Conservation (phyloP, 495 filamentous ascomycete genomes). For the Cercophora scortea region DNA sequence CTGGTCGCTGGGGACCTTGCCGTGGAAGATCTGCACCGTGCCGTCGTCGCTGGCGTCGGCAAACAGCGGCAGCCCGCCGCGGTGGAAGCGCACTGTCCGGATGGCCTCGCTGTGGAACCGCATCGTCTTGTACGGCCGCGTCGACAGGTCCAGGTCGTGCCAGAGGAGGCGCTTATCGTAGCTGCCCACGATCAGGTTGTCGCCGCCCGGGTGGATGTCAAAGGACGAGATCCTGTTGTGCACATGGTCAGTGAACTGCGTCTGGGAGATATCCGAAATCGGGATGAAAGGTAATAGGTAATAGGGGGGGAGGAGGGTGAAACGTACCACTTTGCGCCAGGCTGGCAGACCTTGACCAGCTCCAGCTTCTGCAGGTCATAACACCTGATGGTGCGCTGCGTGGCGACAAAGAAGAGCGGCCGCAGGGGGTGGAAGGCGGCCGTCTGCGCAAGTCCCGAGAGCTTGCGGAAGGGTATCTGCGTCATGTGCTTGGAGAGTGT, state of each 20-base stretch:
- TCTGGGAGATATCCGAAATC: too few species aligned
- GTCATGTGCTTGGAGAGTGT: conserved; percentile 90
- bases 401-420: conserved; percentile 92
- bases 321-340: conserved; percentile 60
- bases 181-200: conserved; percentile 87
- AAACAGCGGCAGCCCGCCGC: conserved; percentile 76
- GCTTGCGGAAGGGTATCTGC: conserved; percentile 87
- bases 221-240: conserved; percentile 77
- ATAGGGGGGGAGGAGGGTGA: not conserved
- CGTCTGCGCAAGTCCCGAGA: conserved; percentile 75
- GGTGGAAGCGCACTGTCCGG: conserved; percentile 77
- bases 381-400: conserved; percentile 79
- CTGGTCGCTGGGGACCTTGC: conserved; percentile 84
- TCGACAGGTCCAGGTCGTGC: conserved; percentile 93
- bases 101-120: conserved; percentile 90
- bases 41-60: conserved; percentile 93
- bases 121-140: conserved; percentile 87
- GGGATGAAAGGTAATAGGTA: too few species aligned
- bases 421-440: conserved; percentile 90
- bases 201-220: conserved; percentile 85
- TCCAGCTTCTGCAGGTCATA: conserved; percentile 89
- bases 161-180: conserved; percentile 92
- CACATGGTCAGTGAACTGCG: too few species aligned
- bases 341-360: conserved; percentile 82
- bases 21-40: conserved; percentile 90